Conservation (phyloP, 2,329 filamentous ascomycete genomes). For the Cercospora zeina region DNA sequence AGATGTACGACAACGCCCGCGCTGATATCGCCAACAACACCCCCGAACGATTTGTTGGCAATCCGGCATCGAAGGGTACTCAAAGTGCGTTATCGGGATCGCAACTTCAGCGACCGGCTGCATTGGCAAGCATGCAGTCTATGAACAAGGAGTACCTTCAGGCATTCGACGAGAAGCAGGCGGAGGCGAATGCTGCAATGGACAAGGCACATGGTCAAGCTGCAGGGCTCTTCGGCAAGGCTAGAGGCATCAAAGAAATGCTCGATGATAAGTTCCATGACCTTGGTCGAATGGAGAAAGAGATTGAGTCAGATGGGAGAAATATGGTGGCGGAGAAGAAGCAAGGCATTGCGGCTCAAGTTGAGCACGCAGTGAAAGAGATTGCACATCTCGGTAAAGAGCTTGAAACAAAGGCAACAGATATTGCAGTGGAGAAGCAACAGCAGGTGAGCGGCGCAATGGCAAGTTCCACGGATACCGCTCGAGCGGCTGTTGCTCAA, state of each 20-base stretch:
- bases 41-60: constrained; percentile 28
- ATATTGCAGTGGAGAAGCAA: constrained; percentile 15
- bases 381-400: constrained; percentile 24
- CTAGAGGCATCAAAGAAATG: constrained; percentile 21
- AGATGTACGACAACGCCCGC: constrained; percentile 27
- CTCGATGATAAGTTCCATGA: constrained; percentile 28
- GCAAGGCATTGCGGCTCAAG: constrained; percentile 16
- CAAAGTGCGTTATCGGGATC: not conserved
- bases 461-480: constrained; percentile 9
- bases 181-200: constrained; percentile 21
- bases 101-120: not conserved
- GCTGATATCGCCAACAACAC: constrained; percentile 28
- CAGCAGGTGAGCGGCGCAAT: constrained; percentile 7
- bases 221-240: constrained; percentile 21
- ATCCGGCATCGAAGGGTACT: constrained; percentile 1
- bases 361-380: constrained; percentile 22
- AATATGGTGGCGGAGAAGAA: constrained; percentile 26
- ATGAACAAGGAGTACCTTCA: constrained; percentile 11
- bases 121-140: constrained; percentile 1
- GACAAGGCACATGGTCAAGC: constrained; percentile 23
- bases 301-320: constrained; percentile 24
- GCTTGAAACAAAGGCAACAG: constrained; percentile 18
- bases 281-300: constrained; percentile 28
- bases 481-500: constrained; percentile 12
- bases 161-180: constrained; percentile 22